phyloP scores from a whole-genome alignment of 331 rosid species.

The Arachis monticola region DNA sequence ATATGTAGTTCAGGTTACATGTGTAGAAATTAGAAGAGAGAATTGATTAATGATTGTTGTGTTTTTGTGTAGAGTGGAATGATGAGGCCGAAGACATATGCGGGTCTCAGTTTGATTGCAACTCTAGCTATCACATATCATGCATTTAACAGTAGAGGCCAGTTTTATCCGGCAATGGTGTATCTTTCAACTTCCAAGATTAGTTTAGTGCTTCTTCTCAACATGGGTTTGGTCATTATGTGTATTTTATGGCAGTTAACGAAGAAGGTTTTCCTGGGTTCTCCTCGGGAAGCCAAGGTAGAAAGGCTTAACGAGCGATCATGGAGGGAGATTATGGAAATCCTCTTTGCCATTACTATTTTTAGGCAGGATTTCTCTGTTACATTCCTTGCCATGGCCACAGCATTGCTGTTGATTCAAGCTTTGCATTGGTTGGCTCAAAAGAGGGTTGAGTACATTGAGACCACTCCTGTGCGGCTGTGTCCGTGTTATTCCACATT shows the following conservation, averaged over 20 bases:
- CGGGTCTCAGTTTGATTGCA: constrained; percentile 84
- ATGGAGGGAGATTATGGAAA: constrained; percentile 99
- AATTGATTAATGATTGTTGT: constrained; percentile 14
- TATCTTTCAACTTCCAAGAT: constrained; percentile 95
- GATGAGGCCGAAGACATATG: constrained; percentile 91
- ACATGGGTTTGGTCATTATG: constrained; percentile 47
- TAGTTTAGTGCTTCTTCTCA: constrained; percentile 41
- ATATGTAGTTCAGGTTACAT: no score
- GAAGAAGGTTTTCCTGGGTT: no score
- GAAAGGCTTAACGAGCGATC: constrained; percentile 81
- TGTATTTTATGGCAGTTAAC: constrained; percentile 43
- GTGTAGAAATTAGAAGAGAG: no score
- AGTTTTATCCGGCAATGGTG: constrained; percentile 96
- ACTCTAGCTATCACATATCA: constrained; percentile 52
- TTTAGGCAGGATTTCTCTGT: constrained; percentile 98
- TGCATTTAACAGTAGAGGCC: constrained; percentile 72
- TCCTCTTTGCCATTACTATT: constrained; percentile 92
- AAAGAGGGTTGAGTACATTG: constrained; percentile 96
- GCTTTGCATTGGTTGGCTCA: constrained; percentile 99
- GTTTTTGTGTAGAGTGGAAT: constrained; percentile 51
- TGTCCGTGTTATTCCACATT: constrained; percentile 72
- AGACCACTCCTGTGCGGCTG: constrained; percentile 80
- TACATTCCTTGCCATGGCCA: constrained; percentile 87
- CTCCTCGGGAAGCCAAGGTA: no score
- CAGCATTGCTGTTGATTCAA: constrained; percentile 81